Evolutionary conservation across 2,329 filamentous ascomycete species (phyloP).

Genomic region (Fusarium lyarnte): DNA sequence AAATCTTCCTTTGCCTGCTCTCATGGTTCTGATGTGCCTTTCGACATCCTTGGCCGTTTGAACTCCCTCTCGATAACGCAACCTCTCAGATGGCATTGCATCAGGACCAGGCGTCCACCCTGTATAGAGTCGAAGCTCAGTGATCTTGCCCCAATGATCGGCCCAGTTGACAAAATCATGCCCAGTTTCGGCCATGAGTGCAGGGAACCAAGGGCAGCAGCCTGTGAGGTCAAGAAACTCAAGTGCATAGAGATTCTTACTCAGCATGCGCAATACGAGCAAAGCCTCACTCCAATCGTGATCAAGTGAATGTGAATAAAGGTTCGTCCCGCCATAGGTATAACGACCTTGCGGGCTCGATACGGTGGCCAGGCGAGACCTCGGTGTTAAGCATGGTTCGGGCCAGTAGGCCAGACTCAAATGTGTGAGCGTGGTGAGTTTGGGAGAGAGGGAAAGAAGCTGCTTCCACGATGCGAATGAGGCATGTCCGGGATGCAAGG

Average conservation of each 20-base stretch:
- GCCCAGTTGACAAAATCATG: conserved; percentile 64
- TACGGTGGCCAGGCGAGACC: conserved; percentile 60
- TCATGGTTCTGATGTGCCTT: conserved; percentile 56
- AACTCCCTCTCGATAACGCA: conserved; percentile 49
- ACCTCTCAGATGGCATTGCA: conserved; percentile 46
- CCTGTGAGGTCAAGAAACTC: conserved; percentile 71
- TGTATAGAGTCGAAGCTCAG: conserved; percentile 54
- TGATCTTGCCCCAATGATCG: conserved; percentile 63
- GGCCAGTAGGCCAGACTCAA: conserved; percentile 72
- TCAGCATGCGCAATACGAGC: conserved; percentile 63
- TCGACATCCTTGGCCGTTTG: conserved; percentile 56
- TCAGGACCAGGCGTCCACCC: conserved; percentile 54
- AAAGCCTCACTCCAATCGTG: conserved; percentile 69
- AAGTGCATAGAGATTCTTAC: conserved; percentile 64
- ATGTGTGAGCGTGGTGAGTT: conserved; percentile 65
- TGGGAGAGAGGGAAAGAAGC: conserved; percentile 63
- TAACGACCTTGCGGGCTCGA: conserved; percentile 56
- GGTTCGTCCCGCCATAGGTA: conserved; percentile 64
- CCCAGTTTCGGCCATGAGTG: conserved; percentile 54
- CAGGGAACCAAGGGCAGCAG: conserved; percentile 64
- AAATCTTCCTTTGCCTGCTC: conserved; percentile 59
- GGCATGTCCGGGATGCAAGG: conserved; percentile 51
- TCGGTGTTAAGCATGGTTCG: conserved; percentile 65
- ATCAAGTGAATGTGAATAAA: conserved; percentile 67
- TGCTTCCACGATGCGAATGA: conserved; percentile 65